A percentile compares a stretch with the other conserved stretches of the same genome.
These are phyloP conservation scores for Colletotrichum kahawae DNA, from an alignment of 2,329 filamentous ascomycete genomes.

Conservation along the genomic window DNA sequence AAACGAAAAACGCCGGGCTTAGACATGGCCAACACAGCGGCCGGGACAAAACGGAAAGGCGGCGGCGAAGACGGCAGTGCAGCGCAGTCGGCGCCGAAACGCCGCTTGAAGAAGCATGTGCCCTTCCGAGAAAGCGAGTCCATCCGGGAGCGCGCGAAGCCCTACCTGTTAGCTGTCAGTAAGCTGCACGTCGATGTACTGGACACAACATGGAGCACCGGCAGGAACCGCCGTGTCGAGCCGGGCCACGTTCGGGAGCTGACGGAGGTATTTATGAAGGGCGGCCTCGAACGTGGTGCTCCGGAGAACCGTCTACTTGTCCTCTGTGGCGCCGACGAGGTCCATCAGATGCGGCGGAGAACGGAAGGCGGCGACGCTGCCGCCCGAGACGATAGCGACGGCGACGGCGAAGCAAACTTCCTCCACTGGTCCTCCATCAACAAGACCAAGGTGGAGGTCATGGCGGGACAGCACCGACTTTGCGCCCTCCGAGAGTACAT, in stretches of 20 bases:
- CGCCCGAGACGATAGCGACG: too few relatives aligned
- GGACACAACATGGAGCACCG: neutral
- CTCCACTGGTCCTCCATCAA: too few relatives aligned
- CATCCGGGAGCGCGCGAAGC: neutral
- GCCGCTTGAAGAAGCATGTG: neutral
- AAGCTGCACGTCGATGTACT: neutral
- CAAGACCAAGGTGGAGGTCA: neutral
- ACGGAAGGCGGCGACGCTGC: too few relatives aligned
- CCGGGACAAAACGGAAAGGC: neutral
- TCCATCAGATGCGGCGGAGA: neutral
- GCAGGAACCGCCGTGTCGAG: neutral
- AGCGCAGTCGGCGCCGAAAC: neutral
- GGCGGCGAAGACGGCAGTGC: neutral
- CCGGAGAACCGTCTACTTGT: neutral
- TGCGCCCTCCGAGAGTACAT: slow-evolving; percentile 13
- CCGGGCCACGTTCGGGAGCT: neutral
- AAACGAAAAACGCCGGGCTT: neutral
- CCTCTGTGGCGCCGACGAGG: neutral
- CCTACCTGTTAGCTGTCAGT: neutral
- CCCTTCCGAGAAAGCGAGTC: neutral
- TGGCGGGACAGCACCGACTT: slow-evolving; percentile 21
- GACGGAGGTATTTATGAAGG: neutral
- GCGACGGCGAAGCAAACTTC: too few relatives aligned
- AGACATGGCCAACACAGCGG: neutral
- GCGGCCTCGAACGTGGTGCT: neutral